Base-by-base conservation (phyloP, 495 filamentous ascomycete genomes). In the Cetradonia linearis region DNA sequence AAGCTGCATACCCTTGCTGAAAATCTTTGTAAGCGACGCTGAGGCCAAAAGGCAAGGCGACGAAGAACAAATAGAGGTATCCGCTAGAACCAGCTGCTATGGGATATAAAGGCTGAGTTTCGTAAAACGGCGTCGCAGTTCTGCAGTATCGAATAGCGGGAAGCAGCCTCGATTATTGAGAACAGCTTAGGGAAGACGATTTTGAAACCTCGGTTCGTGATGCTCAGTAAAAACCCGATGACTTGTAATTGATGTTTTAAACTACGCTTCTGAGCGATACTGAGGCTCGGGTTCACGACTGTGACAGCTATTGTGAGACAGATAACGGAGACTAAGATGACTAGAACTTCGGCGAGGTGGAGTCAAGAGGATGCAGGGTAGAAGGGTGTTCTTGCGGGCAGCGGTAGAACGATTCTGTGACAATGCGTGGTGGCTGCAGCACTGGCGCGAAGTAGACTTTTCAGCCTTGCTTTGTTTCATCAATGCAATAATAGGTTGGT, bases 1-100 rank as follows among this genome's bases (percentile, higher is more conserved):
- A n/a, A n/a, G n/a, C 34, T 56, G 54, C 28, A 28, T 55, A 16
- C 6, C 20, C 58, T 33, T 40, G 18, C 58, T 23, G 50, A 28
- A 28, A 61, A 57, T 27, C 31, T 57, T 61, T 61, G 49, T 61
- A 61, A 18, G 48, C 47, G 7, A 55, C 58, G 49, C 58, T 55
- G 7, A 61, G 9, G 27, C 8, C 34, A 30, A 61, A 40, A 53
- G 44, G 58, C 36, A 61, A 20, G 20, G 30, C 16, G 11, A 40
- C 36, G 6, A 61, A n/a, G n/a, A 31, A 25, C 30, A 13, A 61
- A 23, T 23, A 61, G 25, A 42, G n/a, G 37, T 9, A 14, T 14
- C 16, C 58, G 40, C 58, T 49, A 61, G 1, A 61, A n/a, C n/a
- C 28, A 34, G 33, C 31, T 55, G n/a, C 30, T 55, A 0, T 49